Conservation (phyloP, 768 basidiomycete species). For the Cantharellus cinnabarinus region DNA sequence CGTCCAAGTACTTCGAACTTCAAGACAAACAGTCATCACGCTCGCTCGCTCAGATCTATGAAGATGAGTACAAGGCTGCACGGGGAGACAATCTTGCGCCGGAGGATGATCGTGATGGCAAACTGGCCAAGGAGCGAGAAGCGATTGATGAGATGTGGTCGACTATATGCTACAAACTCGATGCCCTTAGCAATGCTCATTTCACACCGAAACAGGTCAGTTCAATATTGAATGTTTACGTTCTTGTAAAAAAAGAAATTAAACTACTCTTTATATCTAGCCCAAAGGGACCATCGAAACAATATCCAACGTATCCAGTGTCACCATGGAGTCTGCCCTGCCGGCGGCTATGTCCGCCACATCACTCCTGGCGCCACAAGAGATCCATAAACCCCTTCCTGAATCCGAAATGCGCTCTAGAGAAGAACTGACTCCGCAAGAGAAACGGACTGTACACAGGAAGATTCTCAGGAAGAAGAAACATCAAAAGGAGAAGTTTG, state of each 20-base stretch:
- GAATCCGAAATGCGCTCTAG: constrained; percentile 35
- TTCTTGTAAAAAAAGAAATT: constrained; percentile 2
- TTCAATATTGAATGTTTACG: constrained; percentile 7
- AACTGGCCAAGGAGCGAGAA: constrained; percentile 70
- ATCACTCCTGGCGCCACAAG: constrained; percentile 83
- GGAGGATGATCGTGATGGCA: constrained; percentile 69
- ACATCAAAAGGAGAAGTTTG: constrained; percentile 49
- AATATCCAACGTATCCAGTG: constrained; percentile 58
- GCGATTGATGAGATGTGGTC: constrained; percentile 76
- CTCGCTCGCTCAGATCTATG: constrained; percentile 90
- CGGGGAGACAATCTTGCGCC: constrained; percentile 10
- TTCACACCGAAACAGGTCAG: constrained; percentile 84
- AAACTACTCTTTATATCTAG: constrained; percentile 22
- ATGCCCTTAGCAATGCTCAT: constrained; percentile 86
- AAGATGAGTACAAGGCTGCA: constrained; percentile 66
- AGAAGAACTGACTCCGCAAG: constrained; percentile 65
- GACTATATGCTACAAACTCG: constrained; percentile 65
- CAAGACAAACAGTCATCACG: constrained; percentile 75
- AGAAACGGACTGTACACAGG: constrained; percentile 47
- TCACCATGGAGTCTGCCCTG: constrained; percentile 74
- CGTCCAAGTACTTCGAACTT: constrained; percentile 73
- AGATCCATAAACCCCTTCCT: constrained; percentile 43
- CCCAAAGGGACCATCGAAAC: constrained; percentile 78
- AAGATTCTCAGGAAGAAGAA: constrained; percentile 24
- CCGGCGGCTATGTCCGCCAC: constrained; percentile 59